A percentile compares a stretch with the other conserved stretches of the same genome.
Evolutionary conservation across 208 protist genomes (phyloP).

Genomic region (Acanthamoeba culbertsoni): DNA sequence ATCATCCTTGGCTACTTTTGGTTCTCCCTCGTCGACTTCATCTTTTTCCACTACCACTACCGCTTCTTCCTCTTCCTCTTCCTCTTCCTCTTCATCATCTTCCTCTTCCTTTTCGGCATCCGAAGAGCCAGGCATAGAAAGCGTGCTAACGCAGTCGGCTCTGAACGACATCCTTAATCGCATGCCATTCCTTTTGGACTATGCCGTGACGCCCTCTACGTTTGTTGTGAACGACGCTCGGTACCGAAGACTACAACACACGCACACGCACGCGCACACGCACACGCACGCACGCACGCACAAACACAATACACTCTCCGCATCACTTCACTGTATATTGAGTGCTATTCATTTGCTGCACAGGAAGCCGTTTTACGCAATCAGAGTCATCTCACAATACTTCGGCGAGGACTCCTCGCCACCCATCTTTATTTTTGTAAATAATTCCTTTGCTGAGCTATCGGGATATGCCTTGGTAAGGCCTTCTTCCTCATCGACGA

Average conservation of each 20-base stretch:
- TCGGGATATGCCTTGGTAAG: slow-evolving; percentile 1
- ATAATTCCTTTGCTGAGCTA: slow-evolving; percentile 1
- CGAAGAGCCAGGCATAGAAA: not conserved
- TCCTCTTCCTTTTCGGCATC: not conserved
- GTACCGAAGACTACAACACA: too few relatives aligned
- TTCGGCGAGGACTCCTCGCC: slow-evolving; percentile 20
- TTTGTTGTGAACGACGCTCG: slow-evolving; percentile 14
- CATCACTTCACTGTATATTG: not conserved
- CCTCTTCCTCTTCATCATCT: not conserved
- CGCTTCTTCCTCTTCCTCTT: not conserved
- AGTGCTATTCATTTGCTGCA: not conserved
- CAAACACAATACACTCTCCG: too few relatives aligned
- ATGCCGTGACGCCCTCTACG: not conserved
- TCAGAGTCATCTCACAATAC: slow-evolving; percentile 12
- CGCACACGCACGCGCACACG: too few relatives aligned
- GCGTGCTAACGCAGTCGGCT: not conserved
- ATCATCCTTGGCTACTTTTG: too few relatives aligned
- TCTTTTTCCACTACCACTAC: not conserved
- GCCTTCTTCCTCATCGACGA: not conserved
- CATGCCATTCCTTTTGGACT: slow-evolving; percentile 26
- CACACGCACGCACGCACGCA: too few relatives aligned
- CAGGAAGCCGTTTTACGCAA: slow-evolving; percentile 21
- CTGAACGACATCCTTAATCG: slow-evolving; percentile 4
- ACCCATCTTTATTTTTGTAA: slow-evolving; percentile 39
- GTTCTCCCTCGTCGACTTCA: not conserved